phyloP scores from a whole-genome alignment of 257 asterid species.

The Solanum dulcamara region DNA sequence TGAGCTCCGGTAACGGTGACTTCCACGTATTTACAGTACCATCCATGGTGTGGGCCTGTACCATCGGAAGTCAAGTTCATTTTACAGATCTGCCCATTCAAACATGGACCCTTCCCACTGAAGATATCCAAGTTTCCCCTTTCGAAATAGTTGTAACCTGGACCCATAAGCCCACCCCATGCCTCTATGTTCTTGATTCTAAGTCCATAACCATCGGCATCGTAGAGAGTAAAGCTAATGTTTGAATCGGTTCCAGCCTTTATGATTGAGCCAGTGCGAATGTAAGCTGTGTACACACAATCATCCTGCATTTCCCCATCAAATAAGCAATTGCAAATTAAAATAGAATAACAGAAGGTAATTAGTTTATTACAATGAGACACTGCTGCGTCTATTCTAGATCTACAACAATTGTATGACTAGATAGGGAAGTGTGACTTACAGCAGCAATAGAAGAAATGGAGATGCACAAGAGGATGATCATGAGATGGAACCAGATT shows the following conservation, averaged over 20 bases:
- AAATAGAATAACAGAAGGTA: no score
- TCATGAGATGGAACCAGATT: background rate
- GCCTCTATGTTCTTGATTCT: slow-evolving; percentile 34
- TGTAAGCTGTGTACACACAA: background rate
- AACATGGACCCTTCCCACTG: slow-evolving; percentile 28
- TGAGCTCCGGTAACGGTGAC: slow-evolving; percentile 44
- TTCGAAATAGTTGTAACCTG: slow-evolving; percentile 50
- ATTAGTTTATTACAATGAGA: no score
- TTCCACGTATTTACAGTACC: slow-evolving; percentile 22
- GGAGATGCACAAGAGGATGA: background rate
- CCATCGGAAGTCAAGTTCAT: background rate
- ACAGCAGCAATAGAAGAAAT: background rate
- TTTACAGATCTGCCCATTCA: background rate
- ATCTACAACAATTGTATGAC: background rate
- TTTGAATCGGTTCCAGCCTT: slow-evolving; percentile 57
- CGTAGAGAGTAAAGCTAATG: slow-evolving; percentile 39
- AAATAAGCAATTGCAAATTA: background rate
- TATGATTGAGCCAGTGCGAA: slow-evolving; percentile 34
- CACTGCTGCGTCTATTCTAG: background rate
- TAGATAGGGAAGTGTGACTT: background rate
- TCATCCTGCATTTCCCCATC: background rate
- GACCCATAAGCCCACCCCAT: slow-evolving; percentile 80
- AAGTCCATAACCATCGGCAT: slow-evolving; percentile 30
- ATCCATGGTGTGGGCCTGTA: background rate
- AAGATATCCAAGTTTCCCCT: slow-evolving; percentile 58